Evolutionary conservation across 75 land plant genomes (phyloP).

Genomic region (Larix kaempferi): DNA sequence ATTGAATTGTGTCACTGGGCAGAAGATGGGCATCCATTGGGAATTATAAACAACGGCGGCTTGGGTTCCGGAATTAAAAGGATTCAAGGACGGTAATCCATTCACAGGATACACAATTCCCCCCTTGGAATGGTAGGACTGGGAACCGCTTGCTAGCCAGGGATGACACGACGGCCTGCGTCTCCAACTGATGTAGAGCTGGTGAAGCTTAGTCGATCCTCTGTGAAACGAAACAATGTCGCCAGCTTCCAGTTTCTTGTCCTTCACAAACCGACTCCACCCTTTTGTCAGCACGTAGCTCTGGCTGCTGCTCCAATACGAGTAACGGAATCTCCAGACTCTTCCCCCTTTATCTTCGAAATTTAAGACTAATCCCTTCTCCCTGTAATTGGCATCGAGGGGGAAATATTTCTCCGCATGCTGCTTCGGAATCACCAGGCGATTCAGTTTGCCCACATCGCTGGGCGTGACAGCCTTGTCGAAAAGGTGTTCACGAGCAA

Average conservation of each 20-base stretch:
- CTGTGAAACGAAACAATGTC: conserved; percentile 54
- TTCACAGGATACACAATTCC: no score
- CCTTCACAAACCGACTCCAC: conserved; percentile 81
- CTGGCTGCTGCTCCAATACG: conserved; percentile 85
- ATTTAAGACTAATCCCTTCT: conserved; percentile 28
- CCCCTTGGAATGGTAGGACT: no score
- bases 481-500: conserved; percentile 18
- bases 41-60: background rate
- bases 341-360: conserved; percentile 43
- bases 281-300: conserved; percentile 78
- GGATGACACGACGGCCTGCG: background rate
- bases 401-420: conserved; percentile 26
- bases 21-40: conserved; percentile 2
- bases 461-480: conserved; percentile 26
- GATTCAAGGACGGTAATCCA: no score
- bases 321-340: conserved; percentile 68
- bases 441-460: conserved; percentile 26
- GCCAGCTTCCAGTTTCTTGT: conserved; percentile 49
- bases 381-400: background rate
- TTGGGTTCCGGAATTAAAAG: no score
- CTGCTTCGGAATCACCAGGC: conserved; percentile 30
- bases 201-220: conserved; percentile 2
- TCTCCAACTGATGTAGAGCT: conserved; percentile 26
- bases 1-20: background rate
- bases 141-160: background rate